Base-by-base conservation (phyloP, 1,284 basidiomycete genomes). In the Trichosporon coremiiforme region DNA sequence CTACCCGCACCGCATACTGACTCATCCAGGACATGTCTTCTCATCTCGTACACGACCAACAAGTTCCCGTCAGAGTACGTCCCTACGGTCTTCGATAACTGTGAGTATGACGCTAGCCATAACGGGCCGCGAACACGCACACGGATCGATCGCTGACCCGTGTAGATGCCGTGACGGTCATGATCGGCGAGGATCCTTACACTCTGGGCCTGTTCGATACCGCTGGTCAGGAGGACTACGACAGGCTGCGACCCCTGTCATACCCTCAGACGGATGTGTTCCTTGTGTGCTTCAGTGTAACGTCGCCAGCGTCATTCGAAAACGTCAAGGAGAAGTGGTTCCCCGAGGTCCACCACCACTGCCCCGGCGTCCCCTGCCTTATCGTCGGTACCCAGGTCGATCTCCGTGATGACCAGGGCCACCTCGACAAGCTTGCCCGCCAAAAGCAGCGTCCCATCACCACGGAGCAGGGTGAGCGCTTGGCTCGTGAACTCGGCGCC, bases 321-420 rank as follows among this genome's bases (percentile, higher is more conserved):
- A 99, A 99, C 91, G 96, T 99, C 79, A 98, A 97, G 88, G 96
- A 99, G 86, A 99, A 99, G 85, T 99, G 96, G 96, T 98, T 98
- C 89, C 96, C 96, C 33, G 97, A 99, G 86, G 96, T 99, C 66
- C 95, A 95, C 84, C 96, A 99, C 85, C 96, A 99, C 84, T 99
- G 97, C 87, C 97, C 97, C n/a, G 96, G 96, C 71, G 96, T 98
- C 69, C 96, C 96, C 75, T 98, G 95, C 87, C 89, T 99, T 78
- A 98, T 99, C 79, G 96, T 99, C 68, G 96, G 97, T 74, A 99
- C 96, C 50, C 97, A 99, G 86, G 89, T 98, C 82, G 97, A 99
- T 88, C 85, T 99, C 84, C 89, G 97, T 80, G 95, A 98, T 79
- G 97, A 99, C 83, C 85, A 89, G 57, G 89, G 91, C 79, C 95